Evolutionary conservation across 2,329 filamentous ascomycete genomes (phyloP).

Genomic region (Penicillium sp.): DNA sequence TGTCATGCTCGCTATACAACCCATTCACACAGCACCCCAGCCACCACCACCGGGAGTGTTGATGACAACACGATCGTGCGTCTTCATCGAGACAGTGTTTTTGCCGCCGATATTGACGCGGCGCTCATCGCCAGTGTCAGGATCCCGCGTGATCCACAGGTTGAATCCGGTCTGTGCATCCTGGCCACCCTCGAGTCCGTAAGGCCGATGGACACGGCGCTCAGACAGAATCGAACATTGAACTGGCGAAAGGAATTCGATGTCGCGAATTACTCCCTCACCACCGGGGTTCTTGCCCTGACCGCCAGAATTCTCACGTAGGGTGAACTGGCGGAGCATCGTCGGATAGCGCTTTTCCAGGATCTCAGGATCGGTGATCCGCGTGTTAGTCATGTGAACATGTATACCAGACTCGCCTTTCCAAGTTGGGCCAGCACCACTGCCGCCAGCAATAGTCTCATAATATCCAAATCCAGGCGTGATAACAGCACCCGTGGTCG

Average conservation of each 20-base stretch:
- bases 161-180: slow-evolving; percentile 78
- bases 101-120: slow-evolving; percentile 61
- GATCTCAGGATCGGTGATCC: slow-evolving; percentile 79
- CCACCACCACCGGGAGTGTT: slow-evolving; percentile 56
- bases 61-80: slow-evolving; percentile 60
- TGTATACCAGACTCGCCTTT: slow-evolving; percentile 74
- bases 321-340: slow-evolving; percentile 67
- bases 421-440: slow-evolving; percentile 73
- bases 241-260: slow-evolving; percentile 78
- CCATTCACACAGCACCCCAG: slow-evolving; percentile 25
- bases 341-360: slow-evolving; percentile 79
- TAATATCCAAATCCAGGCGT: slow-evolving; percentile 77
- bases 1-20: background rate
- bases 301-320: slow-evolving; percentile 65
- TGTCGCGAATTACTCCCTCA: slow-evolving; percentile 74
- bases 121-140: slow-evolving; percentile 51
- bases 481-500: slow-evolving; percentile 54
- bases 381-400: slow-evolving; percentile 84
- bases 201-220: slow-evolving; percentile 71
- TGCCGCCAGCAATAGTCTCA: slow-evolving; percentile 80
- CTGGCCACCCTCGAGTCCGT: slow-evolving; percentile 78
- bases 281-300: slow-evolving; percentile 66
- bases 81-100: slow-evolving; percentile 59
- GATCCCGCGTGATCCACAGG: slow-evolving; percentile 76
- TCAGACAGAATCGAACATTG: slow-evolving; percentile 79